These are phyloP conservation scores for Fraxinus velutina DNA, from an alignment of 305 asterid species.

Conservation along the genomic window DNA sequence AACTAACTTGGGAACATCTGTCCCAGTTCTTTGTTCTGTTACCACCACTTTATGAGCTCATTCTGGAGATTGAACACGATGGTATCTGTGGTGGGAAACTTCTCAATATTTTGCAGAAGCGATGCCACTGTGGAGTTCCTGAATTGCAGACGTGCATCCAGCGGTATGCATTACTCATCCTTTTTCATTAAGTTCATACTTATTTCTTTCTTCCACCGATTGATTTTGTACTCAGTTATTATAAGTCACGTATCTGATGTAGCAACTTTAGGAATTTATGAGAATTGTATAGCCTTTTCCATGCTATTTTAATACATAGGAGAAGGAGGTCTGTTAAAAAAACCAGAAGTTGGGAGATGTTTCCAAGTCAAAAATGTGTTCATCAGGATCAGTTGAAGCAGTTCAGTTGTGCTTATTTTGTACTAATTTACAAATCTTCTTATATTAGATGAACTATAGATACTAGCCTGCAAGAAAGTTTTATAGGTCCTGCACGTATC, in stretches of 20 bases:
- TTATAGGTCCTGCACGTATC: background rate
- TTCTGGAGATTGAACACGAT: constrained; percentile 82
- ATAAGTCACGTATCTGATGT: background rate
- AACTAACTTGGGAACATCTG: constrained; percentile 30
- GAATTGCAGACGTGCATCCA: constrained; percentile 92
- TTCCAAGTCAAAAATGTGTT: background rate
- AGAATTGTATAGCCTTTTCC: constrained; percentile 10
- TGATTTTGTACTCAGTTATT: background rate
- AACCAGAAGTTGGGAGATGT: background rate
- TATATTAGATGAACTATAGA: background rate
- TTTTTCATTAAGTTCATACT: constrained; percentile 10
- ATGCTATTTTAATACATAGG: background rate
- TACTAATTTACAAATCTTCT: background rate
- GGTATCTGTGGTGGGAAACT: constrained; percentile 79
- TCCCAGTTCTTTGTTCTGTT: constrained; percentile 76
- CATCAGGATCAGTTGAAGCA: constrained; percentile 2
- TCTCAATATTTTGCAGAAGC: constrained; percentile 83
- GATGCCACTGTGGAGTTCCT: constrained; percentile 98
- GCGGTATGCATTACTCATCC: constrained; percentile 47
- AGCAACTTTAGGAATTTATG: constrained; percentile 8
- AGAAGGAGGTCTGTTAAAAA: background rate
- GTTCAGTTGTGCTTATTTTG: background rate
- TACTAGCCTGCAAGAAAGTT: background rate
- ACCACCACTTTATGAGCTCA: constrained; percentile 91
- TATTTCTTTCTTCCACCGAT: background rate